phyloP scores from a whole-genome alignment of 805 yeast genomes.

The Candida ovalis region DNA sequence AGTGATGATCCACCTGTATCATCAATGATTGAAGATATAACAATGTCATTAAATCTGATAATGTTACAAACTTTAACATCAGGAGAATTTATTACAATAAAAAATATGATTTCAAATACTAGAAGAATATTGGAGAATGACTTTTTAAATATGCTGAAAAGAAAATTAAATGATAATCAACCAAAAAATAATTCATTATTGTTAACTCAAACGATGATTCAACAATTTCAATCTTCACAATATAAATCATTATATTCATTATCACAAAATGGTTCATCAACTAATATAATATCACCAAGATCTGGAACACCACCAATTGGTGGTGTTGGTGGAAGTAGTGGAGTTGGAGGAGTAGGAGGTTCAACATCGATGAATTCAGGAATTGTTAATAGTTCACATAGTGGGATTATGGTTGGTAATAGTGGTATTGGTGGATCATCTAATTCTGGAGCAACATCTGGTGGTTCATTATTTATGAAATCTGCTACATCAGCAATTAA shows the following conservation, averaged over 20 bases:
- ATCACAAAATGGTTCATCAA: conserved; percentile 21
- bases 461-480: conserved; percentile 36
- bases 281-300: conserved; percentile 24
- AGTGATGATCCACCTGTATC: conserved; percentile 68
- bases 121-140: conserved; percentile 61
- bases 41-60: conserved; percentile 66
- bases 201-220: conserved; percentile 21
- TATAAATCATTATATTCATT: conserved; percentile 6
- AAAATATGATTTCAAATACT: conserved; percentile 51
- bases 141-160: conserved; percentile 51
- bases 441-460: conserved; percentile 7
- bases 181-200: conserved; percentile 34
- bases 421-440: neutral
- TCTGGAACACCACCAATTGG: conserved; percentile 30
- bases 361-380: too few species aligned
- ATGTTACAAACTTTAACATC: conserved; percentile 65
- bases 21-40: conserved; percentile 82
- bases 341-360: neutral
- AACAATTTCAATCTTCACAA: conserved; percentile 15
- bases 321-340: conserved; percentile 18
- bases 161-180: conserved; percentile 41
- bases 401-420: neutral
- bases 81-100: conserved; percentile 58
- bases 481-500: conserved; percentile 38
- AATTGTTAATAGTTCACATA: too few species aligned